Base-by-base conservation (phyloP, 1,284 basidiomycete species). In the Cryptococcus sp. region DNA sequence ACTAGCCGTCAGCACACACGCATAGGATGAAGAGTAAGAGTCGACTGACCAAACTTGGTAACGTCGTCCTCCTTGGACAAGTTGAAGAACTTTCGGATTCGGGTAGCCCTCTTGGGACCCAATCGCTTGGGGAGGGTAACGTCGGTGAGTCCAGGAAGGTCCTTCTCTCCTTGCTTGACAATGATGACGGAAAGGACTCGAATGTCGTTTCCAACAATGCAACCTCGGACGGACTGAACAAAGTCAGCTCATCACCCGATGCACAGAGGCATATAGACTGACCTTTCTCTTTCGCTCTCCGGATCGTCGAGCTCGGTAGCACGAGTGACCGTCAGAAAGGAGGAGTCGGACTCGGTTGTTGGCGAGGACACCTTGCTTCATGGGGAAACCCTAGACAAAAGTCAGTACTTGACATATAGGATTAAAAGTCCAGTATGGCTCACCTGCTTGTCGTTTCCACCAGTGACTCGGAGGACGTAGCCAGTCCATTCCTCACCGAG, bases 291-390 rank as follows among this genome's bases (percentile, higher is more conserved):
- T 92, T 78, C 94, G 89, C 80, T 98, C 92, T 73, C 94, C 94
- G 50, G 80, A 78, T 73, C 93, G 88, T 73, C 93, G 90, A 63
- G 80, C 75, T 67, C 94, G 90, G 83, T 91, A 97, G 83, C 94
- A 97, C 33, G 92, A 95, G 83, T 97, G 91, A 56, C 92, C 92
- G 74, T 92, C 88, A 62, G 87, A 74, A 72, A 98, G 88, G 68
- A 97, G 87, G 59, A 98, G 87, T 57, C 84, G 82, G 66, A 94
- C 90, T 82, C 94, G 92, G 79, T 91, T 75, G 60, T 90, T 89
- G 66, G 93, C 81, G 60, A 98, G 86, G 68, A 97, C 88, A 81
- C 93, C 94, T 79, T 97, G 94, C 80, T 97, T 97, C 92, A 97
- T 97, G 48, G 92, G 91, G 83, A 95, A 95, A 75, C 89, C 87